Percentiles rank a stretch among this genome's conserved stretches.
phyloP scores from a whole-genome alignment of 176 grass and related monocot genomes.

The Carex scoparia region DNA sequence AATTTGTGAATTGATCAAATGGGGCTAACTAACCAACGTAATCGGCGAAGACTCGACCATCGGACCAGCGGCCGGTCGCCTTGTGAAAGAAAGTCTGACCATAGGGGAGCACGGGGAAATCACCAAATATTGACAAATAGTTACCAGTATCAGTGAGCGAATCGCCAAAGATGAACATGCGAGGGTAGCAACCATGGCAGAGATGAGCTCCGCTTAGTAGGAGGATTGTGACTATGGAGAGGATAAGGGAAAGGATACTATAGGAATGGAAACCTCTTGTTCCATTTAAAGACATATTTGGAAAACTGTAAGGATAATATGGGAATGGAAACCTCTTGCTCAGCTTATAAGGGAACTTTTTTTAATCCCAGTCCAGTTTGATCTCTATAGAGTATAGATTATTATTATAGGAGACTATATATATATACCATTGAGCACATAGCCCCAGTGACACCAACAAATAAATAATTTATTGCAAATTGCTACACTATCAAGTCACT shows the following conservation, averaged over 20 bases:
- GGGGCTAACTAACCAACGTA: slow-evolving; percentile 7
- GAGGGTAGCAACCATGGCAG: slow-evolving; percentile 41
- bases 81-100: slow-evolving; percentile 17
- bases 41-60: slow-evolving; percentile 16
- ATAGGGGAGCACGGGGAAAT: slow-evolving; percentile 1
- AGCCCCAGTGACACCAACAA: too few relatives aligned
- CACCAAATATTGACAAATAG: slow-evolving; percentile 8
- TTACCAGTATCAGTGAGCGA: slow-evolving; percentile 54
- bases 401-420: too few relatives aligned
- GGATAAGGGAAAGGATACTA: neutral
- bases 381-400: too few relatives aligned
- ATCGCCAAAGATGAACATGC: slow-evolving; percentile 61
- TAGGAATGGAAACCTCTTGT: neutral
- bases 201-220: neutral
- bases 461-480: too few relatives aligned
- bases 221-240: slow-evolving; percentile 4
- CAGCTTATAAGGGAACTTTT: too few relatives aligned
- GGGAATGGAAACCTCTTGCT: neutral
- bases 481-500: neutral
- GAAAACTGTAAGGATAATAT: neutral
- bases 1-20: neutral
- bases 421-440: too few relatives aligned
- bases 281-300: neutral
- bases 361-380: too few relatives aligned
- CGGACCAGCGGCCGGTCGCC: slow-evolving; percentile 18